Evolutionary conservation across 306 rosid genomes (phyloP), one percentile per base, ranked within the genome.

Genomic region (Cucurbita argyrosperma): DNA sequence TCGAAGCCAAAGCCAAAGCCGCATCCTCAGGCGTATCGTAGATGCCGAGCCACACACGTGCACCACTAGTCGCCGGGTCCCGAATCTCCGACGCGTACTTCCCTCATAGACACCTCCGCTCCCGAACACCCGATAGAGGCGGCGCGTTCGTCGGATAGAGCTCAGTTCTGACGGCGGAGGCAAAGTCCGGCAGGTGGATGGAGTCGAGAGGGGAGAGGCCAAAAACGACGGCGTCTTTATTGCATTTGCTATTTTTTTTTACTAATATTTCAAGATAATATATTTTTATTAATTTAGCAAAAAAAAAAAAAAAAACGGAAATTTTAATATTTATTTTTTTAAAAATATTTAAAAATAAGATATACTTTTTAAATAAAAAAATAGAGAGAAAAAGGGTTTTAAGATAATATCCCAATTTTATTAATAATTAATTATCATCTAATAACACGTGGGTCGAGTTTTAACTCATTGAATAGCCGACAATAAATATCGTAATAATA

Each of bases 1-100:
- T 38, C 79, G 78, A 30, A 58, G 92, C 92, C 74, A 81, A 30
- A 58, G 92, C 92, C 74, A 81, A 37, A 18, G 92, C 92, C 1
- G 92, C 92, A 10, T 83, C 88, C 80, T 88, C 89, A 0, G 88
- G 84, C 8, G 88, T 88, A 79, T 82, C 82, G 76, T 87, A 85
- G 4, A 89, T 87, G 6, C 89, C 92, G 4, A 87, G 92, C 89
- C 92, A 87, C 2, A 77, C 86, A 64, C 92, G 71, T 1, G 87
- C 86, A 0, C 89, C 89, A 49, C 80, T 85, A 78, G 61, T 82
- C 4, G 86, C 78, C 62, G 89, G 92, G 63, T 85, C 89, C 3
- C 87, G 80, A 70, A 87, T 87, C 86, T 87, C 87, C 5, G 89
- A 84, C 7, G 89, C 86, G 76, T 72, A 87, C 63, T 80, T 87